These are phyloP conservation scores for Dryadomyces sulphureus DNA, from an alignment of 2,329 filamentous ascomycete genomes.

Conservation along the genomic window DNA sequence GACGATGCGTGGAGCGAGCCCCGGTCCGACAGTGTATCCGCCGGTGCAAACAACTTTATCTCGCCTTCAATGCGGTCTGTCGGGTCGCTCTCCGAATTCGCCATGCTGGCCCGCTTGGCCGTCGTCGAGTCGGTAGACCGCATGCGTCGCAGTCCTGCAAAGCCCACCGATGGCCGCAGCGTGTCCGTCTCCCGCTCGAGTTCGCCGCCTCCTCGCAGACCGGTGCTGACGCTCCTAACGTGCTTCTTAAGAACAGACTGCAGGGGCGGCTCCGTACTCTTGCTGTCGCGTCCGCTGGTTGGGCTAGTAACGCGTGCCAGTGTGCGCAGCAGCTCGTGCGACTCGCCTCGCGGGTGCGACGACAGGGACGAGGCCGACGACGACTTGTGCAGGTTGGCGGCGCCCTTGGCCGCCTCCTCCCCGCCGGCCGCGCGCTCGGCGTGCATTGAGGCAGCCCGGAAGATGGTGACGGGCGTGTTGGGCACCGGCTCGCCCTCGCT, in stretches of 20 bases:
- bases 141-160: slow-evolving; percentile 26
- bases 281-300: neutral
- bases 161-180: slow-evolving; percentile 25
- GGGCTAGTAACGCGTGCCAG: slow-evolving; percentile 25
- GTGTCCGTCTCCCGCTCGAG: slow-evolving; percentile 2
- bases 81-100: slow-evolving; percentile 36
- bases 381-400: neutral
- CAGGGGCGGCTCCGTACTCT: slow-evolving; percentile 3
- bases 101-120: slow-evolving; percentile 32
- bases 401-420: neutral
- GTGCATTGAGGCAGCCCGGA: slow-evolving; percentile 11
- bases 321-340: slow-evolving; percentile 32
- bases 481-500: slow-evolving; percentile 19
- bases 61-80: slow-evolving; percentile 42
- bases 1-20: slow-evolving; percentile 38
- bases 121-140: slow-evolving; percentile 29
- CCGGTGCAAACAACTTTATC: slow-evolving; percentile 38
- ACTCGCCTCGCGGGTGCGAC: slow-evolving; percentile 21
- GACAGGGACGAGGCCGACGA: slow-evolving; percentile 1
- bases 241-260: neutral
- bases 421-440: neutral
- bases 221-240: slow-evolving; percentile 1
- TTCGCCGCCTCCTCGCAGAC: neutral
- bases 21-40: slow-evolving; percentile 39
- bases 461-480: slow-evolving; percentile 27